Percentiles rank a stretch among this genome's conserved stretches.
Conservation (phyloP, 2,329 filamentous ascomycete genomes). For the Pseudocercospora pini-densiflorae region DNA sequence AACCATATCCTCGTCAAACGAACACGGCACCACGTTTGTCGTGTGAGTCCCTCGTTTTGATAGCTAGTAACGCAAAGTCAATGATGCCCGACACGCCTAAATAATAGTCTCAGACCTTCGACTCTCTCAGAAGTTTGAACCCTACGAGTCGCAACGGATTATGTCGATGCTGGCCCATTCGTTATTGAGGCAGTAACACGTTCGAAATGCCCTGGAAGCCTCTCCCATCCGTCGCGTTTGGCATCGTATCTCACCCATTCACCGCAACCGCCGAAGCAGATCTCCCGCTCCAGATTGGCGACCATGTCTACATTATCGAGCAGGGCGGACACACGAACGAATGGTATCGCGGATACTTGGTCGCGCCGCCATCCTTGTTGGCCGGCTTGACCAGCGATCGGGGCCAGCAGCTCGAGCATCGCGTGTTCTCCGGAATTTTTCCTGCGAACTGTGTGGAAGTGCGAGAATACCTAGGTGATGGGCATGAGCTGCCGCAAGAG, state of each 20-base stretch:
- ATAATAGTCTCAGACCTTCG: not conserved
- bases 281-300: conserved; percentile 93
- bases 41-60: not conserved
- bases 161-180: not conserved
- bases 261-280: conserved; percentile 84
- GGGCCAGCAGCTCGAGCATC: conserved; percentile 90
- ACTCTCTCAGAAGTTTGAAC: not conserved
- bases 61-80: not conserved
- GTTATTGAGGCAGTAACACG: not conserved
- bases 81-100: conserved; percentile 5
- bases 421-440: conserved; percentile 99
- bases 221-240: conserved; percentile 75
- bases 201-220: conserved; percentile 22
- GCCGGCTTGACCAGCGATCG: conserved; percentile 88
- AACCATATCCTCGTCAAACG: not conserved
- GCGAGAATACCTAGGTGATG: conserved; percentile 83
- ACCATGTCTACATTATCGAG: conserved; percentile 98
- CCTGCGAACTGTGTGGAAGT: conserved; percentile 94
- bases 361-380: conserved; percentile 90
- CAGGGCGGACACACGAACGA: conserved; percentile 82
- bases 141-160: not conserved
- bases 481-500: conserved; percentile 11
- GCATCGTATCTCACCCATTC: conserved; percentile 94
- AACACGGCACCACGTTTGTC: conserved; percentile 1
- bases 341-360: conserved; percentile 95